Evolutionary conservation across 345 rosid species (phyloP), one percentile per base, ranked within the genome.

Genomic region (Salix caprea): DNA sequence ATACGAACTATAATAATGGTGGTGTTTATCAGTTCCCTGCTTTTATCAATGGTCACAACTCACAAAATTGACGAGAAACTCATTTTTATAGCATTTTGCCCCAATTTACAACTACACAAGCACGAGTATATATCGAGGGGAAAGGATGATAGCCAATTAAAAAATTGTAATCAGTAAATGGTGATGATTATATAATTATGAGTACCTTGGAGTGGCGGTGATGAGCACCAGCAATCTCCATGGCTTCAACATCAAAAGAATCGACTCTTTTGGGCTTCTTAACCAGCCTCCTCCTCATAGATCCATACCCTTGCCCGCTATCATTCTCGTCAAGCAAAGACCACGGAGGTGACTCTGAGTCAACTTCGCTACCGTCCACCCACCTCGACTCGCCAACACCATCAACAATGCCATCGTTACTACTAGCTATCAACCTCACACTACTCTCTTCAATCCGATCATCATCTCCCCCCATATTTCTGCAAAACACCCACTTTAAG

Each of bases 201-300:
- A 37, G 16, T 71, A 92, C 97, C 94, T 93, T 95, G 16, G 83
- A 71, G 76, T 71, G 80, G 74, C 89, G 91, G 44, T 75, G 80
- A 76, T 80, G 89, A 83, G 87, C 86, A 77, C 89, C 91, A 66
- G 90, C 89, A 82, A 95, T 81, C 79, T 90, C 98, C 99, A 96
- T 91, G 66, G 99, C 94, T 87, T 93, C 98, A 72, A 93, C 99
- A 82, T 96, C 98, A 69, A 96, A 87, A 82, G 97, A 93, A 81
- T 96, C 91, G 69, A 69, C 88, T 85, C 95, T 87, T 75, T 81
- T 91, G 8, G 91, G 88, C 79, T 84, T 96, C 89, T 89, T 93
- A 77, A 81, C 86, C 5, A 96, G 80, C 79, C 98, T 86, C 83
- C 93, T 90, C 84, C 97, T 90, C 82, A 92, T 11, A 52, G 88